Evolutionary conservation across 129 eudicot genomes (phyloP).

Genomic region (Arctium lappa): DNA sequence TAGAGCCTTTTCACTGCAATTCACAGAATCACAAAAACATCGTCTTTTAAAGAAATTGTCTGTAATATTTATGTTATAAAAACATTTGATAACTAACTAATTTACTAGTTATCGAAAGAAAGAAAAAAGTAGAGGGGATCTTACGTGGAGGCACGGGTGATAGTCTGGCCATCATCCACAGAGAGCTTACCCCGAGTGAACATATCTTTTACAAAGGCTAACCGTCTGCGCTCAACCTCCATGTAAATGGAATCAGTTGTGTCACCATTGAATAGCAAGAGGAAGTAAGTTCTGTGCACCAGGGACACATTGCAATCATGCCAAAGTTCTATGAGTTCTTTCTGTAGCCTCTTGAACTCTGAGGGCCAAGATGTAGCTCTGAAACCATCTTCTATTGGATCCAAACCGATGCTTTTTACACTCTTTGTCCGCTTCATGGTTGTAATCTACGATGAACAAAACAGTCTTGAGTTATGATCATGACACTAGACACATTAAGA

Average conservation of each 20-base stretch:
- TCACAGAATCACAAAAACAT: not conserved
- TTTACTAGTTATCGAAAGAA: not conserved
- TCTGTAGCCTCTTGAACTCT: conserved; percentile 71
- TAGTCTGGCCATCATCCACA: conserved; percentile 51
- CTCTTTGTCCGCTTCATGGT: conserved; percentile 22
- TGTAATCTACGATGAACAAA: conserved; percentile 4
- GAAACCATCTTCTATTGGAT: conserved; percentile 67
- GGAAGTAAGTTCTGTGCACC: conserved; percentile 83
- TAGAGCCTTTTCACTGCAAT: conserved; percentile 51
- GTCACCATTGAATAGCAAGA: conserved; percentile 76
- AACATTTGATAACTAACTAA: not conserved
- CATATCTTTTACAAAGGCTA: conserved; percentile 60
- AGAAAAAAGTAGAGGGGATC: not conserved
- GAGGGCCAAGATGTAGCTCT: conserved; percentile 50
- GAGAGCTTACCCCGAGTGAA: conserved; percentile 52
- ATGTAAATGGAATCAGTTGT: conserved; percentile 78
- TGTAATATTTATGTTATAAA: too few species aligned
- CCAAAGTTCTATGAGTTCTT: conserved; percentile 76
- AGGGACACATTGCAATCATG: conserved; percentile 74
- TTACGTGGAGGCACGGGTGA: conserved; percentile 71
- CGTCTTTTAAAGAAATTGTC: too few species aligned
- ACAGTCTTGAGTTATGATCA: not conserved
- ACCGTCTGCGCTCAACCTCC: conserved; percentile 84
- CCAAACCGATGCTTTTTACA: conserved; percentile 72
- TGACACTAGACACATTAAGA: not conserved